Percentiles rank a stretch among this genome's conserved stretches.
phyloP scores from a whole-genome alignment of 2,329 filamentous ascomycete genomes.

The Fusarium hainanense region DNA sequence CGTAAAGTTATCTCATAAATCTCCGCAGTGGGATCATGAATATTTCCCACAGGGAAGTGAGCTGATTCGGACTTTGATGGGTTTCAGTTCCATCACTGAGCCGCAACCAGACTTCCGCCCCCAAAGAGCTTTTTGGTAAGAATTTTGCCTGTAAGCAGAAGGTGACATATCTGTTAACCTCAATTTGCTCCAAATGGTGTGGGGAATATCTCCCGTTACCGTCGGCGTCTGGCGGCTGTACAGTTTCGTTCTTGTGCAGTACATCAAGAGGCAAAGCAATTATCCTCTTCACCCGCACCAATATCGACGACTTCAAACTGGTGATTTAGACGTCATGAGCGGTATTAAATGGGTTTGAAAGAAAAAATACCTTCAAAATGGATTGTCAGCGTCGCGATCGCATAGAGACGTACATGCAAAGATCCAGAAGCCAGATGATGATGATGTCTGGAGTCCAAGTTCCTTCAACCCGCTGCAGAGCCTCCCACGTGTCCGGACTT shows the following conservation, averaged over 20 bases:
- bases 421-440: background rate
- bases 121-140: background rate
- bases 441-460: conserved; percentile 4
- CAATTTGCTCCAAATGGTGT: background rate
- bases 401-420: background rate
- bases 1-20: background rate
- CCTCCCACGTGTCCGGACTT: conserved; percentile 2
- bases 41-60: conserved; percentile 7
- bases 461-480: conserved; percentile 1
- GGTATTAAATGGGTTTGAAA: background rate
- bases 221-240: background rate
- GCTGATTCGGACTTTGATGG: conserved; percentile 8
- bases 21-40: conserved; percentile 4
- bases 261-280: conserved; percentile 2
- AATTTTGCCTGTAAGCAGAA: background rate
- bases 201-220: background rate
- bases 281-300: background rate
- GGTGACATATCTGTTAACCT: conserved; percentile 1
- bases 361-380: background rate
- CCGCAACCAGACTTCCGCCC: background rate
- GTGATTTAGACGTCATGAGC: background rate
- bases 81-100: conserved; percentile 20
- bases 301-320: background rate
- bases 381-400: background rate
- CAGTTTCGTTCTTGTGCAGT: background rate